Conservation (phyloP, 2,329 filamentous ascomycete genomes). For the Claviceps paspali region DNA sequence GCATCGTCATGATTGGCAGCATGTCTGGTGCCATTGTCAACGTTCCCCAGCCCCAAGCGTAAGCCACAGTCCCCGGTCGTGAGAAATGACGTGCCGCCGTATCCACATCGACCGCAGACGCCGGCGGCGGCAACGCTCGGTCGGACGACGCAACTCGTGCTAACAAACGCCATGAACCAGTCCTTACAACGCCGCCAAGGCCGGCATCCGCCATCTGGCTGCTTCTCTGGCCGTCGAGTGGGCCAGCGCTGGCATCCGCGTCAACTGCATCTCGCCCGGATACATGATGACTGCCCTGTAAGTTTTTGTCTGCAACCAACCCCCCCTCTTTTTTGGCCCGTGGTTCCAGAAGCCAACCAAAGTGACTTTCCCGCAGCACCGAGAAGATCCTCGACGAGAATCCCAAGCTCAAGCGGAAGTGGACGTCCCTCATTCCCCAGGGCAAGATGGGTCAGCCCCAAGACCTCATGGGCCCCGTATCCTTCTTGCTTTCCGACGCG, state of each 20-base stretch:
- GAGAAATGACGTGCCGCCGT: too few relatives aligned
- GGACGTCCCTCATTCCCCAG: slow-evolving; percentile 82
- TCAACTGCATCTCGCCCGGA: slow-evolving; percentile 89
- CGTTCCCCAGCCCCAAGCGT: slow-evolving; percentile 80
- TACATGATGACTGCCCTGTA: slow-evolving; percentile 94
- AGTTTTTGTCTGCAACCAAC: slow-evolving; percentile 27
- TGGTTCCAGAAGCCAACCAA: too few relatives aligned
- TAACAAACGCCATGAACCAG: slow-evolving; percentile 18
- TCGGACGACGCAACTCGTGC: too few relatives aligned
- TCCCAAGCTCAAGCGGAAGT: slow-evolving; percentile 75
- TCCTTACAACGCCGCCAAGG: slow-evolving; percentile 88
- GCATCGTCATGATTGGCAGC: slow-evolving; percentile 88
- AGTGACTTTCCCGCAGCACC: slow-evolving; percentile 48
- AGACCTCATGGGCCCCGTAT: slow-evolving; percentile 86
- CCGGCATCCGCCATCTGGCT: slow-evolving; percentile 77
- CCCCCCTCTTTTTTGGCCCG: too few relatives aligned
- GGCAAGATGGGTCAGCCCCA: slow-evolving; percentile 87
- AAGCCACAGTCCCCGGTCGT: too few relatives aligned
- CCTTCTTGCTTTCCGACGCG: slow-evolving; percentile 71
- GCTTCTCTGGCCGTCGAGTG: slow-evolving; percentile 86
- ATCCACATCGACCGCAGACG: too few relatives aligned
- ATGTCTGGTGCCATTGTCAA: slow-evolving; percentile 94
- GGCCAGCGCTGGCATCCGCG: slow-evolving; percentile 73
- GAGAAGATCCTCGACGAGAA: slow-evolving; percentile 91
- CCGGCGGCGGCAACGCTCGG: too few relatives aligned